Evolutionary conservation across 768 basidiomycete species (phyloP), one percentile per base, ranked within the genome.

Genomic region (Tylopilus sp.): DNA sequence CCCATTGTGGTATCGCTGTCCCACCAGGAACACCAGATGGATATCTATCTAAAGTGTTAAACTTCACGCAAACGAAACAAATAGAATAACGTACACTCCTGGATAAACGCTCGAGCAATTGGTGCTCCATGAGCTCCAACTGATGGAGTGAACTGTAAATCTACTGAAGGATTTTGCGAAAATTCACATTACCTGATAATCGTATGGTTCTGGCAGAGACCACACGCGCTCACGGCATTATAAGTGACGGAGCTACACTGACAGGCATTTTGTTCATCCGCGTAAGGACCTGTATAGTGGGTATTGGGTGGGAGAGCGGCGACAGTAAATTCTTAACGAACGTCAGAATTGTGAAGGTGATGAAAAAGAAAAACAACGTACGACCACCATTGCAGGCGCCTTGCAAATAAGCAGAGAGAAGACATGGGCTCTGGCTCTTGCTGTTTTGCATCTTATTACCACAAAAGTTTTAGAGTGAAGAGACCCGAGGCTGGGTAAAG

Each of bases 191-290:
- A 76, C 78, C 54, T 59, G 24, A 76, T 53, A 55, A 69, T 73
- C 3, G 67, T 69, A 26, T 70, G 65, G 30, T 74, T 74, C 62
- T 85, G 84, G 61, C 84, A 85, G 31, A 74, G 62, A 22, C 75
- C 80, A 65, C 84, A 85, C 13, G 84, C 83, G 51, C 76, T 79
- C 56, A 84, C 71, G 24, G 80, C 54, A 13, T 76, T 78, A 56
- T 84, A 85, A 5, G 76, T 74, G 26, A 83, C 77, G 8, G 81
- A 76, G 60, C 73, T 84, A 59, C 84, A 85, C 57, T 77, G 73
- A 55, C 84, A 84, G 6, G 62, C 38, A 45, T 72, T 65, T 51
- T 52, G 17, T 29, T 66, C 33, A 44, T 48, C 38, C 24, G n/a
- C 45, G 53, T 64, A 69, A 65, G 82, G 62, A 63, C 71, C 58